Evolutionary conservation across 768 basidiomycete genomes (phyloP), one percentile per base, ranked within the genome.

Genomic region (Suillus discolor): DNA sequence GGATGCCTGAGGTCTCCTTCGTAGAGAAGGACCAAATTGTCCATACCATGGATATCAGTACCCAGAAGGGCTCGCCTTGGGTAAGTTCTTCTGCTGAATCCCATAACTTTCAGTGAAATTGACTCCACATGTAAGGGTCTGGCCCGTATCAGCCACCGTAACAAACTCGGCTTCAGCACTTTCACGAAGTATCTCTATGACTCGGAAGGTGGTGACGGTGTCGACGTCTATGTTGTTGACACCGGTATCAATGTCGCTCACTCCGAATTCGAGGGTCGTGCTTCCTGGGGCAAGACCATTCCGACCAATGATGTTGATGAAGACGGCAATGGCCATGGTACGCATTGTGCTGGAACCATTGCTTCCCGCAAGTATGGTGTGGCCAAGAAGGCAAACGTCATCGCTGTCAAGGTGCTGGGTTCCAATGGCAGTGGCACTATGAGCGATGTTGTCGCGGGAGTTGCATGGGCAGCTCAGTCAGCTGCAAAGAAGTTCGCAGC

Each of bases 321-420:
- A 68, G 97, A 99, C 71, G 93, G 88, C 64, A 98, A 99, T 77
- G 97, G 97, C 68, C 97, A 99, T 73, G 97, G 97, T 47, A 87
- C 92, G 39, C 95, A 96, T 77, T 96, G 94, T 70, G 96, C 96
- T 55, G 96, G 96, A 62, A 99, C 96, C 38, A 96, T 99, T 70
- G 97, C 90, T n/a, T 95, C 93, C 6, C 80, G 82, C 72, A 92
- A 89, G 79, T 99, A 94, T 73, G 97, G 97, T 79, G 95, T 99
- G 54, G 96, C 97, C 61, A 99, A 99, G 89, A 85, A 85, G 67
- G 97, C 96, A 63, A 85, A 93, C 67, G 84, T 97, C 70, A 83
- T 91, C 69, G 95, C 95, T 41, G 94, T 97, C 78, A 97, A 96
- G 83, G 93, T 94, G 23, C 86, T 98, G 57, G 95, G 96, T n/a